Evolutionary conservation across 2,329 filamentous ascomycete species (phyloP).

Genomic region (Beauveria varroae): DNA sequence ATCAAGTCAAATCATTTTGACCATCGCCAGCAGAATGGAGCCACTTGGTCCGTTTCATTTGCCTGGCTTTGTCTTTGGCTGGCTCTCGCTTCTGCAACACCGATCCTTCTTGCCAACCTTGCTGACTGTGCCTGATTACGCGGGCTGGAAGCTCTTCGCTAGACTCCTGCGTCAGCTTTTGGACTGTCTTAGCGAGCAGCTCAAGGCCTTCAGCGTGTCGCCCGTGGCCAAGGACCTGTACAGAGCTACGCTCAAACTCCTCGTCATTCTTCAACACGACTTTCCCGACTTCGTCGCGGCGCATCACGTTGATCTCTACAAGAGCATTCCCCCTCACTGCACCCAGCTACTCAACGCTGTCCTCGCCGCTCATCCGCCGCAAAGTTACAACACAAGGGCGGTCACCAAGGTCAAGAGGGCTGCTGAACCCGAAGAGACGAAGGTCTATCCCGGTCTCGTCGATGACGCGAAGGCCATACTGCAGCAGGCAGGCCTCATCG

Average conservation of each 20-base stretch:
- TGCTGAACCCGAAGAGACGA: constrained; percentile 71
- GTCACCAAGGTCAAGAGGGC: constrained; percentile 46
- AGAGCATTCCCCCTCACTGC: constrained; percentile 74
- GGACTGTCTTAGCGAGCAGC: constrained; percentile 66
- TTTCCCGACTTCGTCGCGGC: constrained; percentile 89
- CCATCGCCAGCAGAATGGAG: constrained; percentile 63
- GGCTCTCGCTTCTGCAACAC: constrained; percentile 77
- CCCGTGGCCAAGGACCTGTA: constrained; percentile 75
- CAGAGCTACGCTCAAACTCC: constrained; percentile 71
- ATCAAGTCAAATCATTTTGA: constrained; percentile 61
- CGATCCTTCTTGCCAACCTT: constrained; percentile 76
- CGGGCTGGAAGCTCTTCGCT: constrained; percentile 70
- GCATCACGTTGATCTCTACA: constrained; percentile 75
- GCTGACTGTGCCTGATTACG: constrained; percentile 57
- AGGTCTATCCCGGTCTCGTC: constrained; percentile 56
- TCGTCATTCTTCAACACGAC: constrained; percentile 85
- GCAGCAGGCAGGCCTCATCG: constrained; percentile 47
- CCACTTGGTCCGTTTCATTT: constrained; percentile 69
- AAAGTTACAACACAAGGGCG: constrained; percentile 57
- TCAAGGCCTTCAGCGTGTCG: constrained; percentile 65
- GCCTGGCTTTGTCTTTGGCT: constrained; percentile 77
- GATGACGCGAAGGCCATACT: constrained; percentile 54
- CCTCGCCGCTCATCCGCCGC: constrained; percentile 71
- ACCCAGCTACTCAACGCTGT: constrained; percentile 85
- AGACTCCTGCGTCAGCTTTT: constrained; percentile 67